Base-by-base conservation (phyloP, 176 grass and related monocot genomes). In the Cenchrus purpureus region DNA sequence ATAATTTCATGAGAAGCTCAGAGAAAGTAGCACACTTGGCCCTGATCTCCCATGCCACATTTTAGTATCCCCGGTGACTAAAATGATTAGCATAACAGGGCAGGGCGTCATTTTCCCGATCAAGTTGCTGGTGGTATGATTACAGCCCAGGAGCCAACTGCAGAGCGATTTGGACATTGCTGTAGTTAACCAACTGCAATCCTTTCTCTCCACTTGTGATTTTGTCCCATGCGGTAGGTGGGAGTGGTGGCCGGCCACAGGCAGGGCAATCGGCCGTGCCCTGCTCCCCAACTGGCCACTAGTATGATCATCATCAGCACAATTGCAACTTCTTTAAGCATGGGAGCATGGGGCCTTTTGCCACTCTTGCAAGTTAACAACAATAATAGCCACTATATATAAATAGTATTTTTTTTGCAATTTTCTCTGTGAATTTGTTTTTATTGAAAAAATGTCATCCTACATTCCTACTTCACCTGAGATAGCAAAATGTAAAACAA, bases 191-290 rank as follows among this genome's bases (percentile, higher is more conserved):
- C 51, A 84, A 54, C 62, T 13, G 57, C 20, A 69, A 74, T 43
- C 67, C 29, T 76, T 76, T 89, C 25, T 63, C 4, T 48, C 7
- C 13, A 31, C 51, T 58, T 68, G 20, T 86, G 8, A 25, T 25
- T 25, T 77, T 72, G 57, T 79, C 66, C 28, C 50, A 11, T 22
- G 67, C 11, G 84, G 84, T 83, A 74, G 74, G 84, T 83, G 43
- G 42, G 32, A 82, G 22, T 74, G 80, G 79, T 20, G 59, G 77
- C 6, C 9, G 16, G 51, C 73, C 10, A 46, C 6, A 12, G 37
- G 57, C 59, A 48, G 67, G n/a, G 29, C 29, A 52, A 83, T 67
- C 20, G 8, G 13, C 31, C 75, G 16, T 52, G 60, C 70, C 59
- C 68, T 75, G 74, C 68, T 69, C 82, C 67, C 51, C 60, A 29